Evolutionary conservation across 176 grass and related monocot species (phyloP).

Genomic region (Juncus inflexus): DNA sequence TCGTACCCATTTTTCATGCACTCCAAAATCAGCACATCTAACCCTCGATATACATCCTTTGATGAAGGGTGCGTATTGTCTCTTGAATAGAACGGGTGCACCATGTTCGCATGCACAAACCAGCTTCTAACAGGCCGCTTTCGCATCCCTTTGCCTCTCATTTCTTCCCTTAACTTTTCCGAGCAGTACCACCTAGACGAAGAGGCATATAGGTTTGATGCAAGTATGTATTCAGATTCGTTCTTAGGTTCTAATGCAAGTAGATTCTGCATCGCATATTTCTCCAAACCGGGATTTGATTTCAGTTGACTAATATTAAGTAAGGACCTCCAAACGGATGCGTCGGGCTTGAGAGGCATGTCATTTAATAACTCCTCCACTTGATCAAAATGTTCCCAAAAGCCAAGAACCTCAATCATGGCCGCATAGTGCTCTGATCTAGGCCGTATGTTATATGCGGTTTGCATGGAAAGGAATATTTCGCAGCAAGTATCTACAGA

Average conservation of each 20-base stretch:
- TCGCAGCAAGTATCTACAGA: slow-evolving; percentile 17
- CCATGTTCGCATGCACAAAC: slow-evolving; percentile 15
- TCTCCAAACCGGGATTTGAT: slow-evolving; percentile 28
- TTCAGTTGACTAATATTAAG: slow-evolving; percentile 34
- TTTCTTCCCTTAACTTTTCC: slow-evolving; percentile 25
- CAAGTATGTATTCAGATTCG: slow-evolving; percentile 32
- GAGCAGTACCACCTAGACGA: slow-evolving; percentile 35
- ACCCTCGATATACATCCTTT: slow-evolving; percentile 25
- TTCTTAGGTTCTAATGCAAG: slow-evolving; percentile 34
- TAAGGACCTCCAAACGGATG: slow-evolving; percentile 33
- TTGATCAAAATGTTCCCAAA: slow-evolving; percentile 28
- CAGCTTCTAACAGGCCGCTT: slow-evolving; percentile 34
- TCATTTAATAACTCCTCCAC: slow-evolving; percentile 22
- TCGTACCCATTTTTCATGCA: slow-evolving; percentile 34
- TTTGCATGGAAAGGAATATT: slow-evolving; percentile 37
- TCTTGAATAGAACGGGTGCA: slow-evolving; percentile 34
- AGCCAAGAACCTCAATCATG: slow-evolving; percentile 41
- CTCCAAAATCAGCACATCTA: slow-evolving; percentile 27
- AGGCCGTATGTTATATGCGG: slow-evolving; percentile 36
- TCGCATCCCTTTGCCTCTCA: slow-evolving; percentile 28
- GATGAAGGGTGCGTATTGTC: slow-evolving; percentile 30
- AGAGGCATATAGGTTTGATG: slow-evolving; percentile 35
- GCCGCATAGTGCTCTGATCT: slow-evolving; percentile 36
- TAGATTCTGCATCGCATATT: slow-evolving; percentile 36
- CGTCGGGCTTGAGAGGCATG: slow-evolving; percentile 27